Evolutionary conservation across 2,329 filamentous ascomycete species (phyloP), one percentile per base, ranked within the genome.

Genomic region (Aspergillus spinulosporus): DNA sequence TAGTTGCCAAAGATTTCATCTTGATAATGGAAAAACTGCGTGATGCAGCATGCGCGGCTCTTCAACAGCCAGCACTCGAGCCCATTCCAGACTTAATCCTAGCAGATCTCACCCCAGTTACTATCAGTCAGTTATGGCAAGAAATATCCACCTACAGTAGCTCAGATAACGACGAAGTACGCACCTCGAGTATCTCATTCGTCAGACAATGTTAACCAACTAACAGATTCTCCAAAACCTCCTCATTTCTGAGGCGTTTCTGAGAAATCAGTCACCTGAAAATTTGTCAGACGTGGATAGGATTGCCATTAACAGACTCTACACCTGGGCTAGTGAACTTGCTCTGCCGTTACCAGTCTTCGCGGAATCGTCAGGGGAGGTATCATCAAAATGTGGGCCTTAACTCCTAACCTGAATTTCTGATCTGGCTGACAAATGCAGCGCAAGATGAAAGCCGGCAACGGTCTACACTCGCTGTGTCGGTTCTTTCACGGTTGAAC

Each of bases 291-390:
- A 59, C 11, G 51, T 59, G 5, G 71, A 74, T 32, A 57, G 49
- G 11, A 39, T 62, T 12, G 65, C 66, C 12, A 62, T 64, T 4
- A 64, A 65, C 32, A 59, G 63, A 4, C 45, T 76, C 1, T 70
- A 71, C 44, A 56, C 61, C 8, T 76, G 74, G 74, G 63, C 68
- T 29, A 65, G 64, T 46, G 31, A 49, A 14, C 39, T 61, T 49
- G 68, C 72, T 9, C 59, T 74, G 9, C 74, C 74, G 5, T 68
- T 63, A 11, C 55, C 68, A 4, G 66, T 67, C 31, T 75, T 74
- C 58, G 65, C 68, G 26, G 59, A 61, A 11, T 40, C 32, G n/a
- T 57, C 67, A 43, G 70, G 72, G 40, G 69, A 70, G 4, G 28
- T 34, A 9, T 37, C 47, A 14, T 48, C 48, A 31, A 52, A 63